Evolutionary conservation across 2,329 filamentous ascomycete genomes (phyloP).

Genomic region (Sporothrix variecibatus): DNA sequence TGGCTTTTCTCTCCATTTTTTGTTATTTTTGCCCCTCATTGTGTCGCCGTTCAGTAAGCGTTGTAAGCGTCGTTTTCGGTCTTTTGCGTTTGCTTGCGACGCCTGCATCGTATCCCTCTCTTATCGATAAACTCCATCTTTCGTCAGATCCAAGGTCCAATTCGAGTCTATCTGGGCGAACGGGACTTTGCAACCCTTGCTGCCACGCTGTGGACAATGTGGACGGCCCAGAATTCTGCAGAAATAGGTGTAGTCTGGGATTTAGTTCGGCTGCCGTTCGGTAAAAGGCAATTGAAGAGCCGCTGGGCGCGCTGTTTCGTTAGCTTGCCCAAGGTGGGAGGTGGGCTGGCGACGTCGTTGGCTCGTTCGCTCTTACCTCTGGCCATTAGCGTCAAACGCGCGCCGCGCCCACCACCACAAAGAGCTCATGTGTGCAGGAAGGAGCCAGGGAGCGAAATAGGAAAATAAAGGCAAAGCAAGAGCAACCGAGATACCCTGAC

Average conservation of each 20-base stretch:
- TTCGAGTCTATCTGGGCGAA: slow-evolving; percentile 12
- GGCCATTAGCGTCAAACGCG: slow-evolving; percentile 7
- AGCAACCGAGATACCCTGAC: not conserved
- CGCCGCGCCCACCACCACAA: not conserved
- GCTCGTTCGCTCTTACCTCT: not conserved
- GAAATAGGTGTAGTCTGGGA: not conserved
- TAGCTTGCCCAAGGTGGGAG: not conserved
- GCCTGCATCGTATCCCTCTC: not conserved
- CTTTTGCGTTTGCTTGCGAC: not conserved
- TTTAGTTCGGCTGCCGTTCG: slow-evolving; percentile 27
- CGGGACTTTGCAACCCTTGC: slow-evolving; percentile 7
- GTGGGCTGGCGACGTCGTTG: not conserved
- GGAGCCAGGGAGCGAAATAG: slow-evolving; percentile 1
- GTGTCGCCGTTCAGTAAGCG: not conserved
- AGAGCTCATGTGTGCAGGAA: slow-evolving; percentile 5
- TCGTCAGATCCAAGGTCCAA: not conserved
- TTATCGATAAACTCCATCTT: not conserved
- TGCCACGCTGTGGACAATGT: not conserved
- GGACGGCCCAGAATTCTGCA: not conserved
- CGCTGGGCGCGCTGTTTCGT: not conserved
- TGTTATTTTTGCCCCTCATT: not conserved
- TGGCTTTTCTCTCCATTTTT: not conserved
- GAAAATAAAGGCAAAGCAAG: not conserved
- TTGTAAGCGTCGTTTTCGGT: not conserved
- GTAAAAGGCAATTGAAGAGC: slow-evolving; percentile 20